Percentiles rank a stretch among this genome's conserved stretches.
These are phyloP conservation scores for Populus hybrid DNA, from an alignment of 441 rosid genomes.

Conservation along the genomic window DNA sequence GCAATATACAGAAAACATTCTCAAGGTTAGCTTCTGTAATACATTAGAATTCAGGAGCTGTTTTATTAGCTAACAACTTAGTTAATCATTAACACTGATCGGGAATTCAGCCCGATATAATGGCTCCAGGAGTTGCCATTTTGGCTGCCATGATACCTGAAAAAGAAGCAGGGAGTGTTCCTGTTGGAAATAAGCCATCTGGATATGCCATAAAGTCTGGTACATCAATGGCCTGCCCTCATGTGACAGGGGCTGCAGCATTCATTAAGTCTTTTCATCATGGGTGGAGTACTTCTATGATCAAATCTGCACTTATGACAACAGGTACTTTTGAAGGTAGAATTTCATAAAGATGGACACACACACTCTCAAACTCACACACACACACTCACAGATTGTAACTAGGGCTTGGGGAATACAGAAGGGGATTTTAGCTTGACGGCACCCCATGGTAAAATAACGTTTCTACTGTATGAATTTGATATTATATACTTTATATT, in stretches of 20 bases:
- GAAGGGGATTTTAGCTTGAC: neutral
- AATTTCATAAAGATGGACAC: neutral
- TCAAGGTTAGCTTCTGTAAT: slow-evolving; percentile 44
- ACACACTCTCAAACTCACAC: neutral
- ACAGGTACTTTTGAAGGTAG: slow-evolving; percentile 38
- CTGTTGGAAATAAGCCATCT: slow-evolving; percentile 29
- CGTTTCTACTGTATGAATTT: neutral
- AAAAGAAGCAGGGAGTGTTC: slow-evolving; percentile 24
- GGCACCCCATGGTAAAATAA: neutral
- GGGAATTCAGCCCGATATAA: slow-evolving; percentile 58
- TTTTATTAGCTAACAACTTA: neutral
- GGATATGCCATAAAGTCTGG: slow-evolving; percentile 51
- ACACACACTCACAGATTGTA: neutral
- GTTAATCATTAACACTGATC: neutral
- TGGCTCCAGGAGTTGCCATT: slow-evolving; percentile 78
- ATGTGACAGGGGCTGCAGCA: slow-evolving; percentile 72
- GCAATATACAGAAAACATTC: slow-evolving; percentile 58
- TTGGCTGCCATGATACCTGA: slow-evolving; percentile 58
- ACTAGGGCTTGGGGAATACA: neutral
- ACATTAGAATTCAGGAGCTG: neutral
- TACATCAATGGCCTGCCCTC: slow-evolving; percentile 94
- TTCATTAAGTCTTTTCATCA: slow-evolving; percentile 50
- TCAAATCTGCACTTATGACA: slow-evolving; percentile 84
- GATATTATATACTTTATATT: neutral
- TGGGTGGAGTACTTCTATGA: slow-evolving; percentile 62